These are phyloP conservation scores for Hypoxylon subgilvum DNA, from an alignment of 495 filamentous ascomycete genomes.

Conservation along the genomic window DNA sequence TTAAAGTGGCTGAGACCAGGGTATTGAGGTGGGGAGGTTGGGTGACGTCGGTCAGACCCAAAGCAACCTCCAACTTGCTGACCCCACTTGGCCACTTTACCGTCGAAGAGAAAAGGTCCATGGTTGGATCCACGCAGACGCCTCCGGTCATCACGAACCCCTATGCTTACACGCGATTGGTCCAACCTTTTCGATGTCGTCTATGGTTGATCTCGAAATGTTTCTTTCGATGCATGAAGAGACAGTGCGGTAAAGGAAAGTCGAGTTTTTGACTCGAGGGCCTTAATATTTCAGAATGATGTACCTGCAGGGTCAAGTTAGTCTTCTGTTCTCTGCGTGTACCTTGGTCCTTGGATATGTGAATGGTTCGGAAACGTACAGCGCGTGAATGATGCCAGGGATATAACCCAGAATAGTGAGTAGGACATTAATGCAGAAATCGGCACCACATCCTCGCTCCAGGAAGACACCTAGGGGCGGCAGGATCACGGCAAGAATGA, in stretches of 20 bases:
- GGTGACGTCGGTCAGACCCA: conserved; percentile 32
- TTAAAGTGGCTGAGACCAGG: conserved; percentile 11
- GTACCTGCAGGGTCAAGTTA: conserved; percentile 43
- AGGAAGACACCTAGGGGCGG: conserved; percentile 93
- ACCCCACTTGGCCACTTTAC: conserved; percentile 3
- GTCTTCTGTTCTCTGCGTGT: conserved; percentile 3
- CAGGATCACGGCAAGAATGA: conserved; percentile 83
- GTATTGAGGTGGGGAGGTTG: conserved; percentile 10
- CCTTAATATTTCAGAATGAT: conserved; percentile 58
- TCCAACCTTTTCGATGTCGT: conserved; percentile 14
- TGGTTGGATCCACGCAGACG: conserved; percentile 29
- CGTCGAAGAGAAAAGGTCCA: conserved; percentile 4
- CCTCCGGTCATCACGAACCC: conserved; percentile 27
- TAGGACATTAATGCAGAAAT: conserved; percentile 86
- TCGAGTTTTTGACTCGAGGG: conserved; percentile 9
- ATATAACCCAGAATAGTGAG: conserved; percentile 84
- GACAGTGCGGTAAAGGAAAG: conserved; percentile 10
- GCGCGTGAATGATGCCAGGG: conserved; percentile 75
- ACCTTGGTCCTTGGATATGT: too few relatives aligned
- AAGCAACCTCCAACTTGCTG: not conserved
- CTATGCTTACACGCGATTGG: conserved; percentile 20
- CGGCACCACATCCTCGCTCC: conserved; percentile 80
- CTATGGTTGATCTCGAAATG: conserved; percentile 27
- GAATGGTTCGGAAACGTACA: conserved; percentile 52
- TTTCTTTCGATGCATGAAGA: conserved; percentile 20